These are phyloP conservation scores for Mortierella alpina DNA, from an alignment of 192 early-diverging fungal species.

Conservation along the genomic window DNA sequence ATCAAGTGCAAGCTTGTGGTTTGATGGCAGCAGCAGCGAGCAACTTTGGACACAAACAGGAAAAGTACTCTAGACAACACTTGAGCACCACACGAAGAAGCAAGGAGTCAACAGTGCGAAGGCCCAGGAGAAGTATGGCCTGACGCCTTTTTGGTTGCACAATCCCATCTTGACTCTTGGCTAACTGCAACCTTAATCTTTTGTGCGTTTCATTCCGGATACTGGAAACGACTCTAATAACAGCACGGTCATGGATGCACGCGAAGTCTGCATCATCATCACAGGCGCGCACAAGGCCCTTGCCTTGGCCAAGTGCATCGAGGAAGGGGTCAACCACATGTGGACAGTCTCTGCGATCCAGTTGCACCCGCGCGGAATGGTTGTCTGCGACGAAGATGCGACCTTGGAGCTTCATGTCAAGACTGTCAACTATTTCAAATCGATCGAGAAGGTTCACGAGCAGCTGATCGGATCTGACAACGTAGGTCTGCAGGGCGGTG, in stretches of 20 bases:
- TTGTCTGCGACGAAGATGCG: slow-evolving; percentile 90
- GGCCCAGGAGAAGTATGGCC: too few species aligned
- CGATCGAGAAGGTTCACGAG: slow-evolving; percentile 85
- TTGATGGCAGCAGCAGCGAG: too few species aligned
- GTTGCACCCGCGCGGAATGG: slow-evolving; percentile 80
- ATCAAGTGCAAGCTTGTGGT: too few species aligned
- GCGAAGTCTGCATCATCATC: slow-evolving; percentile 87
- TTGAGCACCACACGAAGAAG: too few species aligned
- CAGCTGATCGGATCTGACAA: slow-evolving; percentile 79
- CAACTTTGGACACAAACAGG: too few species aligned
- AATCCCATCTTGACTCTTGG: neutral
- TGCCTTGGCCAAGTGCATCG: slow-evolving; percentile 84
- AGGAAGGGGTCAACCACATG: slow-evolving; percentile 85
- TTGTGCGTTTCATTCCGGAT: neutral
- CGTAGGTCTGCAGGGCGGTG: slow-evolving; percentile 75
- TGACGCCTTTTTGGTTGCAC: neutral
- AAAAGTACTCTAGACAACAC: too few species aligned
- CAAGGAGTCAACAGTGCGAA: too few species aligned
- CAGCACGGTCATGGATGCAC: slow-evolving; percentile 88
- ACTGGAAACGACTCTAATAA: neutral
- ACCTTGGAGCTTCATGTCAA: slow-evolving; percentile 90
- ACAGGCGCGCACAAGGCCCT: slow-evolving; percentile 86
- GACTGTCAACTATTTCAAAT: slow-evolving; percentile 90
- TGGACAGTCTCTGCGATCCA: slow-evolving; percentile 89
- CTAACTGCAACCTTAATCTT: neutral